Percentiles rank a stretch among this genome's conserved stretches.
These are phyloP conservation scores for Annona cherimola DNA, from an alignment of 164 flowering plant species.

Conservation along the genomic window DNA sequence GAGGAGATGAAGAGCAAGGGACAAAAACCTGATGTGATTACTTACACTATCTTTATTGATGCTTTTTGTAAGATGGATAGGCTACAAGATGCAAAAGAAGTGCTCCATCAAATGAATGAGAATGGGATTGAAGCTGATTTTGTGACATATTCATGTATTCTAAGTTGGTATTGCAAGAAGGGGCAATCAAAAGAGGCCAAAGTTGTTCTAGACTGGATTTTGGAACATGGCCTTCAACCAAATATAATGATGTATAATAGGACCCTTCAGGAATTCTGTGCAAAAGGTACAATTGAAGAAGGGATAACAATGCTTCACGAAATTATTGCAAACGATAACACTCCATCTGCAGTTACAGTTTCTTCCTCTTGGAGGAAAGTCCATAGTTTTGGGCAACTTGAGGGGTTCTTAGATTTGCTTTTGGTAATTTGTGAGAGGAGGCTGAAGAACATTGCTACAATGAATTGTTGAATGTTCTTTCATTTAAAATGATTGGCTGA, in stretches of 20 bases:
- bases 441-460: background rate
- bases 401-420: slow-evolving; percentile 1
- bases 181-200: slow-evolving; percentile 16
- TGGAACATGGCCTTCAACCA: slow-evolving; percentile 14
- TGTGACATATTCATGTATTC: slow-evolving; percentile 17
- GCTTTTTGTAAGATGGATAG: slow-evolving; percentile 13
- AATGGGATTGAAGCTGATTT: slow-evolving; percentile 19
- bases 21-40: slow-evolving; percentile 9
- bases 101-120: slow-evolving; percentile 13
- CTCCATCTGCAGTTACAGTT: slow-evolving; percentile 5
- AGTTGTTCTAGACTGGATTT: slow-evolving; percentile 11
- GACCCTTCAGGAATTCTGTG: slow-evolving; percentile 11
- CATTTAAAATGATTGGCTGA: background rate
- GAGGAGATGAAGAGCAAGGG: slow-evolving; percentile 10
- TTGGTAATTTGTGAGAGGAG: background rate
- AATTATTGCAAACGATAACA: slow-evolving; percentile 4
- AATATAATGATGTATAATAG: slow-evolving; percentile 11
- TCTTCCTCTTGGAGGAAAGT: background rate
- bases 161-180: slow-evolving; percentile 15
- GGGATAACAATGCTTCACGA: slow-evolving; percentile 15
- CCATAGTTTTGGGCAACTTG: background rate
- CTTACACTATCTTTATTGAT: slow-evolving; percentile 16
- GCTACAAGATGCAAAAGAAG: slow-evolving; percentile 14
- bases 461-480: slow-evolving; percentile 3
- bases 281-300: slow-evolving; percentile 15